These are phyloP conservation scores for Dryas drummondii DNA, from an alignment of 306 rosid genomes.

Conservation along the genomic window DNA sequence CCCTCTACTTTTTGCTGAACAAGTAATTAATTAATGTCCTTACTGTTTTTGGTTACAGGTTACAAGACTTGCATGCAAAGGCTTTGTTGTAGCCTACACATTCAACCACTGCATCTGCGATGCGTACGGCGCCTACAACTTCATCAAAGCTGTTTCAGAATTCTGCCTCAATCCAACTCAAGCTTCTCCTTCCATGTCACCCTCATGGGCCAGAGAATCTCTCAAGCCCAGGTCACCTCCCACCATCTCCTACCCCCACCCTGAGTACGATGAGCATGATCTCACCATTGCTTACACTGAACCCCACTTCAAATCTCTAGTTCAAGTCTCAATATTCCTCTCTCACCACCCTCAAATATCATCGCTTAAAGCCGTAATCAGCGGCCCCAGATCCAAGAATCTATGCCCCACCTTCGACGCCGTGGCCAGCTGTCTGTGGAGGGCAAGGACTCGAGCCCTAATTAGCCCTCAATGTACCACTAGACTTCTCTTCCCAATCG, in stretches of 20 bases:
- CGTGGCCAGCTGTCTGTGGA: constrained; percentile 20
- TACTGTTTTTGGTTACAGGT: constrained; percentile 1
- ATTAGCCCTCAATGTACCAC: constrained; percentile 1
- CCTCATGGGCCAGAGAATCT: constrained; percentile 24
- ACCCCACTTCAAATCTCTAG: constrained; percentile 13
- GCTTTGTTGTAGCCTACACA: constrained; percentile 25
- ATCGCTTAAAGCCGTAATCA: constrained; percentile 1
- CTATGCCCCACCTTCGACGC: constrained; percentile 19
- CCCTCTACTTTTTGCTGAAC: too few species aligned
- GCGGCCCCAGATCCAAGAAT: background rate
- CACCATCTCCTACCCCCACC: constrained; percentile 23
- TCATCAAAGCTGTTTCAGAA: constrained; percentile 23
- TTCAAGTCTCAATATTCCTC: constrained; percentile 25
- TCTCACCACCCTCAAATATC: constrained; percentile 10
- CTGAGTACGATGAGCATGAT: constrained; percentile 7
- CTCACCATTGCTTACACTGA: background rate
- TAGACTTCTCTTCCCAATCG: constrained; percentile 27
- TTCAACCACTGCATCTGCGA: constrained; percentile 33
- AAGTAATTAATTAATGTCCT: too few species aligned
- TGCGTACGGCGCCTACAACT: constrained; percentile 25
- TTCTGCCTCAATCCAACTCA: constrained; percentile 18
- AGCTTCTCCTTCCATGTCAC: constrained; percentile 10
- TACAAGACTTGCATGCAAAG: constrained; percentile 26
- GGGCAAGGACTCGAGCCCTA: constrained; percentile 26
- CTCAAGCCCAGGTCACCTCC: constrained; percentile 22